Evolutionary conservation across 768 basidiomycete genomes (phyloP).

Genomic region (Rhizopogon vulgaris): DNA sequence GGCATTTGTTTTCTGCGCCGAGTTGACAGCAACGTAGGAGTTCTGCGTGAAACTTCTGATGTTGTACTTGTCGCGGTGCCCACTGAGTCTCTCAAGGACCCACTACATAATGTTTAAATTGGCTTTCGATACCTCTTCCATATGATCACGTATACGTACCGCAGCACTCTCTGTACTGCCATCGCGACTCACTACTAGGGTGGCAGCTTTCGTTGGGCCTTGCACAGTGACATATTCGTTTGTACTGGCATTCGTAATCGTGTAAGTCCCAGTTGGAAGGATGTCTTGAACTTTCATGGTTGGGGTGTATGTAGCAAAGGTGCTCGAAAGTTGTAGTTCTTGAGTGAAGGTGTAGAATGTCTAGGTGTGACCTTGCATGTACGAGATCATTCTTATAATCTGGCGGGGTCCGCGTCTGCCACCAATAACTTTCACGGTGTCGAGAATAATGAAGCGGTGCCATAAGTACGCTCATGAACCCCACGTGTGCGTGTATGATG

Average conservation of each 20-base stretch:
- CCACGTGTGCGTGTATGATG: too few species aligned
- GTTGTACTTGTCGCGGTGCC: neutral
- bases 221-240: neutral
- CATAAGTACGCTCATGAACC: neutral
- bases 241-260: neutral
- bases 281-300: neutral
- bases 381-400: neutral
- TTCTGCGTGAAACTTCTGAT: neutral
- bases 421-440: neutral
- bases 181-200: neutral
- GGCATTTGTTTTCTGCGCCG: neutral
- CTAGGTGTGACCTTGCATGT: neutral
- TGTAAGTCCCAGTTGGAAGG: neutral
- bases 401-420: neutral
- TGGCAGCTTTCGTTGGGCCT: neutral
- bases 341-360: neutral
- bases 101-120: neutral
- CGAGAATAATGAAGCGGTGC: neutral
- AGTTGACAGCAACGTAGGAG: neutral
- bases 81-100: slow-evolving; percentile 1
- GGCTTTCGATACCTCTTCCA: neutral
- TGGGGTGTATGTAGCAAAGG: too few species aligned
- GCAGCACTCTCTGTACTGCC: neutral
- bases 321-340: neutral
- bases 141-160: neutral